Evolutionary conservation across 192 early-diverging fungal genomes (phyloP).

Genomic region (Coemansia sp.): DNA sequence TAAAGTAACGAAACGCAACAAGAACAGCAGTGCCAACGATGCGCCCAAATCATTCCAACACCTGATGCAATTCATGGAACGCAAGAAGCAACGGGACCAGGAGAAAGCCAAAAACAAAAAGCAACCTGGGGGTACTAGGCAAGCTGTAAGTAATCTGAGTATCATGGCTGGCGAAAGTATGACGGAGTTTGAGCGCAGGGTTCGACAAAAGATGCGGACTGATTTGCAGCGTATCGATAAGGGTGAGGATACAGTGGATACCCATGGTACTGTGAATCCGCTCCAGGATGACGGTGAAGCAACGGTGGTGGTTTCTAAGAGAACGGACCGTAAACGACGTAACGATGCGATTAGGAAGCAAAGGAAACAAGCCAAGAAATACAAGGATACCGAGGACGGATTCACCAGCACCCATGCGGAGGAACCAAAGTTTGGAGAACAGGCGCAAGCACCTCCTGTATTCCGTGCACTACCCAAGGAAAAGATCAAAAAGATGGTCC

Average conservation of each 20-base stretch:
- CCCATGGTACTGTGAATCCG: conserved; percentile 9
- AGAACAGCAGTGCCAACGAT: conserved; percentile 22
- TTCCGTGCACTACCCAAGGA: conserved; percentile 48
- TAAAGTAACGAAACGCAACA: conserved; percentile 29
- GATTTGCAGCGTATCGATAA: conserved; percentile 36
- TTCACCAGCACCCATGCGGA: no score
- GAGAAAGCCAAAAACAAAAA: conserved; percentile 11
- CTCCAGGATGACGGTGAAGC: conserved; percentile 32
- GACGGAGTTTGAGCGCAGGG: conserved; percentile 33
- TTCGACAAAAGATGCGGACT: conserved; percentile 40
- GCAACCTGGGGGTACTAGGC: conserved; percentile 1
- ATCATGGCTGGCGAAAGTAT: conserved; percentile 46
- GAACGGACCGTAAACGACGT: conserved; percentile 29
- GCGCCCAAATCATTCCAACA: conserved; percentile 40
- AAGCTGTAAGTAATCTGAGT: conserved; percentile 3
- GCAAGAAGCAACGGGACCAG: conserved; percentile 30
- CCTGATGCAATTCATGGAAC: conserved; percentile 20
- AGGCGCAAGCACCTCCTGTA: conserved; percentile 47
- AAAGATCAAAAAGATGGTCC: conserved; percentile 46
- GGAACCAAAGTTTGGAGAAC: conserved; percentile 46
- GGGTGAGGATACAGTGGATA: not conserved
- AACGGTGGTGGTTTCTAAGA: conserved; percentile 21
- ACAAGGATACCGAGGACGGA: conserved; percentile 14
- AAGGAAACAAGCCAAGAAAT: conserved; percentile 31
- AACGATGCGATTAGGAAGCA: conserved; percentile 37